Conservation (phyloP, 306 rosid genomes). For the Heteromeles arbutifolia region DNA sequence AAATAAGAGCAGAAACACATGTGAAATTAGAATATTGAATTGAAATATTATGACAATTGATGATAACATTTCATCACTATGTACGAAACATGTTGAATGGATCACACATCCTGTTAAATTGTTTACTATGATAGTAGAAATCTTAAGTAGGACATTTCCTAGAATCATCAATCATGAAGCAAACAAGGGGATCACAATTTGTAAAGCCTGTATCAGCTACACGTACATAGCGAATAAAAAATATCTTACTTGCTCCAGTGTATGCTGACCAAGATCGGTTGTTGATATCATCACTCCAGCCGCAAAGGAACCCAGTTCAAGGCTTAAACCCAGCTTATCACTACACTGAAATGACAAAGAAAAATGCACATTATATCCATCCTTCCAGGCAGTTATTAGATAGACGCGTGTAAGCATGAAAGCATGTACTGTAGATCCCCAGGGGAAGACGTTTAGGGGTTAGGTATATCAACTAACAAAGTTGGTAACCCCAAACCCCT, state of each 20-base stretch:
- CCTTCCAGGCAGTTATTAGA: constrained; percentile 12
- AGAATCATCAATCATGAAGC: background rate
- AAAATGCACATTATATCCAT: constrained; percentile 15
- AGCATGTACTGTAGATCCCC: background rate
- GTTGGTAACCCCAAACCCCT: background rate
- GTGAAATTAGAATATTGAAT: background rate
- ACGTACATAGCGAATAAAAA: constrained; percentile 8
- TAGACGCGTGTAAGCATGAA: constrained; percentile 1
- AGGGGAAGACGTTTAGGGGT: background rate
- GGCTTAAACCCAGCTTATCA: constrained; percentile 94
- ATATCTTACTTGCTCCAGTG: constrained; percentile 74
- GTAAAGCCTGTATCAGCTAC: background rate
- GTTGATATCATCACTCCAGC: constrained; percentile 99
- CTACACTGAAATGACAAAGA: constrained; percentile 72
- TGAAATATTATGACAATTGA: background rate
- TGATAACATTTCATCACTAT: background rate
- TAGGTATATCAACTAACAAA: background rate
- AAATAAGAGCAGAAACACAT: constrained; percentile 12
- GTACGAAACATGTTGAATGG: background rate
- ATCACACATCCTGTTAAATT: background rate
- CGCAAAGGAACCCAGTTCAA: constrained; percentile 97
- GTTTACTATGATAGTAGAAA: background rate
- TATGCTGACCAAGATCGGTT: constrained; percentile 97
- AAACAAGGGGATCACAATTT: background rate
- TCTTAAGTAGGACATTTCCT: background rate